A percentile compares a stretch with the other conserved stretches of the same genome.
Conservation (phyloP, 192 early-diverging fungal species). For the Umbelopsis isabellina region DNA sequence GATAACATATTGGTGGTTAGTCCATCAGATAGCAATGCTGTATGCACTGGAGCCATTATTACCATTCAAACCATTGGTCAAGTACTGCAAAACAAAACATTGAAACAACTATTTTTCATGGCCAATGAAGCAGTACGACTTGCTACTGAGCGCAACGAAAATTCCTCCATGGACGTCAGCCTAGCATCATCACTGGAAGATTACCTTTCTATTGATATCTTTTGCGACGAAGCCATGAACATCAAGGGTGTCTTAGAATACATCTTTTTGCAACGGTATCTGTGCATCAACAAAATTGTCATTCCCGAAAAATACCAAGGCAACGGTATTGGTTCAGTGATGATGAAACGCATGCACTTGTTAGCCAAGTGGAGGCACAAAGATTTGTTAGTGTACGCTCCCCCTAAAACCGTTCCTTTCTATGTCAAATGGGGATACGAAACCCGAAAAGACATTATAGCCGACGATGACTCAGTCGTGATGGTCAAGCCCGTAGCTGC, state of each 20-base stretch:
- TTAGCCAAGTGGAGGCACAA: conserved; percentile 36
- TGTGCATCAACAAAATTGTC: conserved; percentile 49
- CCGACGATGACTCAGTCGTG: conserved; percentile 3
- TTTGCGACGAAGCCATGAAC: conserved; percentile 33
- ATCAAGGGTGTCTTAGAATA: conserved; percentile 44
- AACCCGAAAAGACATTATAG: conserved; percentile 1
- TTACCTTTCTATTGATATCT: conserved; percentile 45
- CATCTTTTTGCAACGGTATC: conserved; percentile 46
- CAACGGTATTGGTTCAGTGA: conserved; percentile 37
- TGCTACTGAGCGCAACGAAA: conserved; percentile 31
- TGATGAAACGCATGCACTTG: conserved; percentile 38
- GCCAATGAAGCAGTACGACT: conserved; percentile 37
- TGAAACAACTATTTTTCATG: conserved; percentile 28
- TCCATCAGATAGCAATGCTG: conserved; percentile 1
- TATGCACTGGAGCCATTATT: conserved; percentile 5
- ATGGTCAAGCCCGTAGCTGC: conserved; percentile 13
- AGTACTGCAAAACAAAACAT: neutral
- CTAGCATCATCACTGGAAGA: conserved; percentile 45
- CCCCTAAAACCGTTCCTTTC: conserved; percentile 32
- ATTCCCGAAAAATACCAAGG: conserved; percentile 42
- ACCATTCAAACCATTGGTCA: conserved; percentile 24
- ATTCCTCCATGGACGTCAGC: conserved; percentile 31
- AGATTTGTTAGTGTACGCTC: conserved; percentile 44
- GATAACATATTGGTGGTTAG: conserved; percentile 9
- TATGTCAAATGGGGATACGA: conserved; percentile 44